These are phyloP conservation scores for Zopfia rhizophila DNA, from an alignment of 2,329 filamentous ascomycete genomes.

Conservation along the genomic window DNA sequence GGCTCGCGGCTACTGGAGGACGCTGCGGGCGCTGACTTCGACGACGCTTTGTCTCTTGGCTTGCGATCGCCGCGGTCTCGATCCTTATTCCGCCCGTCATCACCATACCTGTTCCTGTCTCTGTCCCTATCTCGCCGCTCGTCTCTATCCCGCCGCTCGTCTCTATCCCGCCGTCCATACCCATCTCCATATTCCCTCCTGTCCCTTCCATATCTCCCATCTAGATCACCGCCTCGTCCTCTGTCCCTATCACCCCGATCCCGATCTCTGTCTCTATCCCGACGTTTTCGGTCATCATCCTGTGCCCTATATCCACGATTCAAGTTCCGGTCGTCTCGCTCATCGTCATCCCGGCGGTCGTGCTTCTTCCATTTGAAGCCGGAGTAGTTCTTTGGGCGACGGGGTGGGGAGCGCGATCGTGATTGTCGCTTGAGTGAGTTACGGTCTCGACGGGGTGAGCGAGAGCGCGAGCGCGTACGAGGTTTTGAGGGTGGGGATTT, in stretches of 20 bases:
- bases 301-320: conserved; percentile 8
- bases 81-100: conserved; percentile 3
- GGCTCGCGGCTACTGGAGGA: conserved; percentile 65
- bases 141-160: conserved; percentile 19
- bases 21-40: conserved; percentile 35
- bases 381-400: conserved; percentile 54
- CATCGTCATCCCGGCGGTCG: conserved; percentile 43
- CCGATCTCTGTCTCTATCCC: conserved; percentile 7
- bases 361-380: conserved; percentile 69
- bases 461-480: conserved; percentile 26
- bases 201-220: conserved; percentile 44
- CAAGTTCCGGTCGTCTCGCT: conserved; percentile 57
- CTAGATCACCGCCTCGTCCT: conserved; percentile 5
- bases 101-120: conserved; percentile 2
- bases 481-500: conserved; percentile 1
- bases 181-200: conserved; percentile 10
- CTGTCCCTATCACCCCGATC: conserved; percentile 21
- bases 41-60: conserved; percentile 40
- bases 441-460: conserved; percentile 21
- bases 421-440: conserved; percentile 48
- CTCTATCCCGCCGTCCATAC: conserved; percentile 21
- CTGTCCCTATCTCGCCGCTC: conserved; percentile 34
- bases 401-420: conserved; percentile 42
- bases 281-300: conserved; percentile 20
- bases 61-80: conserved; percentile 13